Percentiles rank a stretch among this genome's conserved stretches.
Conservation (phyloP, 2,329 filamentous ascomycete species). For the Fusarium staphyleae region DNA sequence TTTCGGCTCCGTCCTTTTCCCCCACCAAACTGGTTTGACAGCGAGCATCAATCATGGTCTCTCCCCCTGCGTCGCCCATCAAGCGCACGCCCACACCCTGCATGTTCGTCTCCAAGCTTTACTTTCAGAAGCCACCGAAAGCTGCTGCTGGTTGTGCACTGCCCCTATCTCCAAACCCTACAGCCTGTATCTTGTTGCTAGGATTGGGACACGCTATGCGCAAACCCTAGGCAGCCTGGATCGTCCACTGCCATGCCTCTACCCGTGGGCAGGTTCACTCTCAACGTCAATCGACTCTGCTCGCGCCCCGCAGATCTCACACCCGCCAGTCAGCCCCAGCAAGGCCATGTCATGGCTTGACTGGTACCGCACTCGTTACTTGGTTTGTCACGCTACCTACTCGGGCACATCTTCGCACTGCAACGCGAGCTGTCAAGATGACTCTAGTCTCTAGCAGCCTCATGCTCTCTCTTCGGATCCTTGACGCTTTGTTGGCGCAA, state of each 20-base stretch:
- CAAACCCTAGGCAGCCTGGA: slow-evolving; percentile 6
- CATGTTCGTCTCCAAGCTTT: slow-evolving; percentile 11
- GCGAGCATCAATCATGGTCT: too few relatives aligned
- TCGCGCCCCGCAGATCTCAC: slow-evolving; percentile 12
- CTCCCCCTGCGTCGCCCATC: too few relatives aligned
- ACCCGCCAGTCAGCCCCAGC: slow-evolving; percentile 34
- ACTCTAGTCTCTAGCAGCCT: not conserved
- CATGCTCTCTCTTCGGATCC: not conserved
- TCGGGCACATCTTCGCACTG: slow-evolving; percentile 2
- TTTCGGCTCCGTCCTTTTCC: too few relatives aligned
- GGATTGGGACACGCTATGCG: not conserved
- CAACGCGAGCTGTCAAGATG: slow-evolving; percentile 21
- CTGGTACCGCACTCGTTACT: not conserved
- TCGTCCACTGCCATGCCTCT: slow-evolving; percentile 21
- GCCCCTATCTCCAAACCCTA: slow-evolving; percentile 18
- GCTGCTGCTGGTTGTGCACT: slow-evolving; percentile 30
- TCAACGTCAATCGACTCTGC: slow-evolving; percentile 8
- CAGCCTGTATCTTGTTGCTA: slow-evolving; percentile 17
- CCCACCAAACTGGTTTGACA: too few relatives aligned
- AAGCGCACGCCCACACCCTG: too few relatives aligned
- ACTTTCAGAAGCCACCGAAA: slow-evolving; percentile 30
- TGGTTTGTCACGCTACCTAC: not conserved
- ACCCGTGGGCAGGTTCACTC: slow-evolving; percentile 28
- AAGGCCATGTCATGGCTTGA: slow-evolving; percentile 30
- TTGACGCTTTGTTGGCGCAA: slow-evolving; percentile 6